phyloP scores from a whole-genome alignment of 148 eudicot species.

The Rhododendron williamsianum region DNA sequence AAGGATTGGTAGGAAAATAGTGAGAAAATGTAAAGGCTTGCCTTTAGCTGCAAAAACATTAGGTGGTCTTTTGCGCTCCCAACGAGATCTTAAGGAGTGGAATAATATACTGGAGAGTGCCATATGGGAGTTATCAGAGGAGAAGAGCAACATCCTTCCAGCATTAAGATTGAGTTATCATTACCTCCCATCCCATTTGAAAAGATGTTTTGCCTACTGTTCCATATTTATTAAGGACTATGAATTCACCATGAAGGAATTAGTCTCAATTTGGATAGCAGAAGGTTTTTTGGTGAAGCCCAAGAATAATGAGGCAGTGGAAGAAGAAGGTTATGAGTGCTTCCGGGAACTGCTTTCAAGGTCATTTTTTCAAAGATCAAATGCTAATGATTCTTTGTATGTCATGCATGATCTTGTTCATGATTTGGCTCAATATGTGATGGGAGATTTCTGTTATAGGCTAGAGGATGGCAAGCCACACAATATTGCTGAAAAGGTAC shows the following conservation, averaged over 20 bases:
- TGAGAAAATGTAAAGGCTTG: constrained; percentile 27
- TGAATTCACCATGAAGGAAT: not conserved
- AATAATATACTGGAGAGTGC: constrained; percentile 9
- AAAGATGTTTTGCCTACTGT: constrained; percentile 1
- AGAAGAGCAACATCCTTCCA: constrained; percentile 14
- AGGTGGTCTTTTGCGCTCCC: constrained; percentile 14
- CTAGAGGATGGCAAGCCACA: not conserved
- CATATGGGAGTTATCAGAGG: constrained; percentile 13
- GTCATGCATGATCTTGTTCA: too few relatives aligned
- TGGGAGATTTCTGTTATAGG: too few relatives aligned
- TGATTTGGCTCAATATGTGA: too few relatives aligned
- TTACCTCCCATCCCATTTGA: not conserved
- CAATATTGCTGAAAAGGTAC: not conserved
- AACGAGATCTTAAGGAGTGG: constrained; percentile 15
- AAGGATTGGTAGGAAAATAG: constrained; percentile 10
- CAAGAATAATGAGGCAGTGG: too few relatives aligned
- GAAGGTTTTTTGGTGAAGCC: too few relatives aligned
- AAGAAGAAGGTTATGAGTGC: too few relatives aligned
- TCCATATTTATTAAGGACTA: not conserved
- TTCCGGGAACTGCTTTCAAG: too few relatives aligned
- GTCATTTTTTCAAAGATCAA: too few relatives aligned
- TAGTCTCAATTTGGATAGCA: not conserved
- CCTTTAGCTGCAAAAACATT: constrained; percentile 27
- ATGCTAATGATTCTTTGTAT: too few relatives aligned
- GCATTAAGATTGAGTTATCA: constrained; percentile 12